phyloP scores from a whole-genome alignment of 257 asterid genomes.

The Nicotiana otophora region DNA sequence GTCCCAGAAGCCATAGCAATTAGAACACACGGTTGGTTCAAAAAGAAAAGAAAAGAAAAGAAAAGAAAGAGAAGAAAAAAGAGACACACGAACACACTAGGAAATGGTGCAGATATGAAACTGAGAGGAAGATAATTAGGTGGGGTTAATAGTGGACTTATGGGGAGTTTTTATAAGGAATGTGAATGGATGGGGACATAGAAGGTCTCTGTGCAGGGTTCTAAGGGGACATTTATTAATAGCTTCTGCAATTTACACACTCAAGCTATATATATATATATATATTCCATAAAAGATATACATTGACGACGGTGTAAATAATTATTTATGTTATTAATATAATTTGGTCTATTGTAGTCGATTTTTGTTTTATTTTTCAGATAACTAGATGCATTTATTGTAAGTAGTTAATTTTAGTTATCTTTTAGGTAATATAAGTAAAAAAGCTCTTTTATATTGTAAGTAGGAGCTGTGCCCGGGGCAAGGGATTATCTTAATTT shows the following conservation, averaged over 20 bases:
- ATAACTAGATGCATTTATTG: no score
- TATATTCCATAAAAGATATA: no score
- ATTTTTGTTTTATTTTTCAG: no score
- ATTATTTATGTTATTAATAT: no score
- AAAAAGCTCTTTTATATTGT: not conserved
- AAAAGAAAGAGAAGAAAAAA: not conserved
- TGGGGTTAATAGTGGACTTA: slow-evolving; percentile 13
- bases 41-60: not conserved
- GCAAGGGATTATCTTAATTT: no score
- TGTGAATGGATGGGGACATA: slow-evolving; percentile 38
- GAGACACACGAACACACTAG: slow-evolving; percentile 61
- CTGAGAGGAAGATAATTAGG: slow-evolving; percentile 14
- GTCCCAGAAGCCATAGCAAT: slow-evolving; percentile 26
- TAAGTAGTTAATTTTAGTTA: no score
- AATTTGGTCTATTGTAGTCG: no score
- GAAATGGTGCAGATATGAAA: slow-evolving; percentile 14
- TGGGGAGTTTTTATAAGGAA: slow-evolving; percentile 30
- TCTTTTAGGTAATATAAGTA: not conserved
- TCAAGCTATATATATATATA: not conserved
- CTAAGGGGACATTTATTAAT: slow-evolving; percentile 58
- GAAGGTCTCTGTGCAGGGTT: slow-evolving; percentile 57
- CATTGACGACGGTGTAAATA: no score
- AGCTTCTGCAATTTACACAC: slow-evolving; percentile 47
- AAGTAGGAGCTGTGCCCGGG: not conserved
- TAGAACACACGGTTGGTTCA: not conserved